These are phyloP conservation scores for Globisporangium cystogenes DNA, from an alignment of 352 stramenopile species.

Conservation along the genomic window DNA sequence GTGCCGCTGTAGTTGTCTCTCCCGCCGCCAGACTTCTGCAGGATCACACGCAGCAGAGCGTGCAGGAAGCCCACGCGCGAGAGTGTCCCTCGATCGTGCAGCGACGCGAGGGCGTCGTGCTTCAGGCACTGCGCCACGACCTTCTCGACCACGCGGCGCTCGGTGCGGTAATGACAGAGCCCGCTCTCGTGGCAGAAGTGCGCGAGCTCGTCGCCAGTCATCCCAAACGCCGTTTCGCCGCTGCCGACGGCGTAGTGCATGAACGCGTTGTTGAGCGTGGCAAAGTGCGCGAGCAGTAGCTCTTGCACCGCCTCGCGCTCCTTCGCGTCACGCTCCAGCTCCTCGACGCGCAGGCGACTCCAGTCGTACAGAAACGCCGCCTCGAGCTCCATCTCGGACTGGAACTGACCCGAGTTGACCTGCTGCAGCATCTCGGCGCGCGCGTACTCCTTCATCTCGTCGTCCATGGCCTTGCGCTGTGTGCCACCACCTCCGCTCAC, in stretches of 20 bases:
- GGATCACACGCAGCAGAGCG: constrained; percentile 40
- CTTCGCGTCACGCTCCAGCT: constrained; percentile 41
- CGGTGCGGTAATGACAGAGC: constrained; percentile 32
- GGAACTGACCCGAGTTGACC: constrained; percentile 71
- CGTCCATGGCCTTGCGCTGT: constrained; percentile 16
- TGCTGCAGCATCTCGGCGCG: constrained; percentile 65
- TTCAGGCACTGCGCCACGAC: constrained; percentile 28
- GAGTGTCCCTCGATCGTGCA: constrained; percentile 46
- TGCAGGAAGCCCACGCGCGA: constrained; percentile 70
- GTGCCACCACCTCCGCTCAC: neutral
- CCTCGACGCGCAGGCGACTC: constrained; percentile 46
- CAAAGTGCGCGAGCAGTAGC: constrained; percentile 49
- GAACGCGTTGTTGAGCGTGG: constrained; percentile 46
- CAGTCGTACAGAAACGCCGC: constrained; percentile 80
- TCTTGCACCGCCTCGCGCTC: constrained; percentile 48
- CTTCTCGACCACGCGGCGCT: constrained; percentile 32
- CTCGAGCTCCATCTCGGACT: constrained; percentile 75
- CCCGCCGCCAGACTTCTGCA: constrained; percentile 8
- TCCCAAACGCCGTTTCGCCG: constrained; percentile 55
- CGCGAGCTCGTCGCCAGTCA: constrained; percentile 55
- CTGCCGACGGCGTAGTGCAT: constrained; percentile 76
- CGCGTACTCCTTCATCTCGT: constrained; percentile 62
- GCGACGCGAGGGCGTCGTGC: constrained; percentile 36
- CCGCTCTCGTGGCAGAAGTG: constrained; percentile 78
- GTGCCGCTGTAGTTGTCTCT: constrained; percentile 7